Conservation (phyloP, 2,329 filamentous ascomycete species). For the Periconia sp. region DNA sequence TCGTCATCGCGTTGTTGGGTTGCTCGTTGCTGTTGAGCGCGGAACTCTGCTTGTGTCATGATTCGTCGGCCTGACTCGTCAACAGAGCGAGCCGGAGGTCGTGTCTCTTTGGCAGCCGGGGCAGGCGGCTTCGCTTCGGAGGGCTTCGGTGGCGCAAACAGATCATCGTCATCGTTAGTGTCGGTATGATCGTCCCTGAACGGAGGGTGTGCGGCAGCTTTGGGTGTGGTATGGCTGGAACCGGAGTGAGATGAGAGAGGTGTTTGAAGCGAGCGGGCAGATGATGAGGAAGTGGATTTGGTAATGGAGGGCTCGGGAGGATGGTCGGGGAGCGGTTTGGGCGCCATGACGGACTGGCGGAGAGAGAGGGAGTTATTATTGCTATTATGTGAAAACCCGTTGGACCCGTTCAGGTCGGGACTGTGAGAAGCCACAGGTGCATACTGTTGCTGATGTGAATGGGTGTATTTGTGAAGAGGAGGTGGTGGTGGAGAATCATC, state of each 20-base stretch:
- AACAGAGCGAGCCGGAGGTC: conserved; percentile 11
- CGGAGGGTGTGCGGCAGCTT: conserved; percentile 8
- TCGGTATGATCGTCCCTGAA: background rate
- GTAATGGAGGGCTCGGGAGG: conserved; percentile 24
- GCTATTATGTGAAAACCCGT: conserved; percentile 31
- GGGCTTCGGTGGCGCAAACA: conserved; percentile 26
- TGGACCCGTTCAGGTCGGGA: conserved; percentile 26
- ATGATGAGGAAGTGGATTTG: conserved; percentile 28
- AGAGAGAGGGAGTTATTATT: conserved; percentile 30
- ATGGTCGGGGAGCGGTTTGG: conserved; percentile 21
- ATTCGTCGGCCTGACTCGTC: conserved; percentile 23
- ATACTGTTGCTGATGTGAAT: conserved; percentile 19
- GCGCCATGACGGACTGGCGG: conserved; percentile 29
- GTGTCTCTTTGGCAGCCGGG: conserved; percentile 13
- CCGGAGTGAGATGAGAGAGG: conserved; percentile 35
- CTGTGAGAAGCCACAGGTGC: conserved; percentile 37
- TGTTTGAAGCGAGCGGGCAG: conserved; percentile 34
- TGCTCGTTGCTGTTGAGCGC: conserved; percentile 30
- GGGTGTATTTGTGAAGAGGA: conserved; percentile 35
- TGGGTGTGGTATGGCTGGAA: conserved; percentile 35
- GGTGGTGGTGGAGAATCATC: conserved; percentile 36
- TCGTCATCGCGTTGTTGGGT: conserved; percentile 28
- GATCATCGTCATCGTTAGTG: conserved; percentile 24
- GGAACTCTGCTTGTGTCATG: conserved; percentile 38
- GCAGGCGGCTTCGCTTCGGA: conserved; percentile 11